Evolutionary conservation across 208 protist species (phyloP).

Genomic region (Naegleria lovaniensis): DNA sequence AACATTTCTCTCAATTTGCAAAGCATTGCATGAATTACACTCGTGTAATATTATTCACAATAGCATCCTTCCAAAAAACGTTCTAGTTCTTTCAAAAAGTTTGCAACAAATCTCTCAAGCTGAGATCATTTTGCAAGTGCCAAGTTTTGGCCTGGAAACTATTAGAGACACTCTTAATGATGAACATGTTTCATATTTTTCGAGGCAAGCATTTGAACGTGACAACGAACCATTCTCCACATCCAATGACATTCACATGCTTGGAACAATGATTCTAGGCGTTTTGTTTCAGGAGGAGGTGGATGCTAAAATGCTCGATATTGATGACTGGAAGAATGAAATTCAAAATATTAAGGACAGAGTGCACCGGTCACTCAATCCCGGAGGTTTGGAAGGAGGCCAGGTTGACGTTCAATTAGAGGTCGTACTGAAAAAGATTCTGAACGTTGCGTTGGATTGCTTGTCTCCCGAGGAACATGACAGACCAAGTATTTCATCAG

Average conservation of each 20-base stretch:
- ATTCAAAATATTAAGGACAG: background rate
- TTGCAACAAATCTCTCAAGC: background rate
- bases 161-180: background rate
- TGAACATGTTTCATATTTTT: background rate
- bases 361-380: background rate
- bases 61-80: background rate
- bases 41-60: background rate
- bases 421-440: background rate
- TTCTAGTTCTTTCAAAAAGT: background rate
- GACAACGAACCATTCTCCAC: background rate
- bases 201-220: background rate
- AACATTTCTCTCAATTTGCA: background rate
- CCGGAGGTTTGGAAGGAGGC: no score
- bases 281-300: background rate
- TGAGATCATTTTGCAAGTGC: background rate
- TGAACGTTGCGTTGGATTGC: background rate
- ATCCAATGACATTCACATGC: background rate
- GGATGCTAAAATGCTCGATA: background rate
- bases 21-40: background rate
- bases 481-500: background rate
- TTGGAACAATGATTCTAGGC: background rate
- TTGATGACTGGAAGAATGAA: background rate
- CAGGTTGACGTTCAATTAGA: background rate
- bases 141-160: background rate
- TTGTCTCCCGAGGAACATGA: background rate